Evolutionary conservation across 2,329 filamentous ascomycete genomes (phyloP), one percentile per base, ranked within the genome.

Genomic region (Botrytis medusae): DNA sequence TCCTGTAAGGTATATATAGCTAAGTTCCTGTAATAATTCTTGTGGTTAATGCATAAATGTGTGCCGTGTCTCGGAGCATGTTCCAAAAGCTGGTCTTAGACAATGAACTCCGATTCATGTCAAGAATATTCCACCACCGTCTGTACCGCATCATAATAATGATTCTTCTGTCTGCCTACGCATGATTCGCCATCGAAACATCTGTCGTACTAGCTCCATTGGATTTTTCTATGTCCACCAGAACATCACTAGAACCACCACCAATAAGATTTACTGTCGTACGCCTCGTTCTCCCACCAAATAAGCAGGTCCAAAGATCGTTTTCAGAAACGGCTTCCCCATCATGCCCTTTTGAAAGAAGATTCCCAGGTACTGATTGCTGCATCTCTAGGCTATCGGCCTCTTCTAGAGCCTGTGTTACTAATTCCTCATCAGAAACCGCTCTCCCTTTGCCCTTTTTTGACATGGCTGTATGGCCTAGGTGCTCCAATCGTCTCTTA

Each of bases 251-350:
- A 9, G 40, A 8, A 44, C 10, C 32, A 42, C 34, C 34, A 5
- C 9, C 32, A 57, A 12, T 54, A 12, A 71, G 44, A 70, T 73
- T 42, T 22, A 46, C 34, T 22, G 46, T 37, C n/a, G 44, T 29
- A 20, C 59, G 65, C 22, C 63, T 69, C 32, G 67, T 68, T 60
- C 69, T 74, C n/a, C 76, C 76, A 54, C 93, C 92, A 85, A 98
- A 98, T 1, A 98, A 83, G 82, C 95, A 98, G 75, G 90, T 89
- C 95, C 95, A 98, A 61, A 98, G 80, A 81, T 98, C 95, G 20
- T 90, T 87, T 75, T 92, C 88, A 62, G 89, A 87, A 4, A 98
- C 93, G 73, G 93, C 85, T 82, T 98, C 96, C 0, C 95, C 95
- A 0, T 91, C 91, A 2, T 88, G 88, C 40, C 90, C 89, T 76